A percentile compares a stretch with the other conserved stretches of the same genome.
phyloP scores from a whole-genome alignment of 2,329 filamentous ascomycete species.

The Botrytis elliptica region DNA sequence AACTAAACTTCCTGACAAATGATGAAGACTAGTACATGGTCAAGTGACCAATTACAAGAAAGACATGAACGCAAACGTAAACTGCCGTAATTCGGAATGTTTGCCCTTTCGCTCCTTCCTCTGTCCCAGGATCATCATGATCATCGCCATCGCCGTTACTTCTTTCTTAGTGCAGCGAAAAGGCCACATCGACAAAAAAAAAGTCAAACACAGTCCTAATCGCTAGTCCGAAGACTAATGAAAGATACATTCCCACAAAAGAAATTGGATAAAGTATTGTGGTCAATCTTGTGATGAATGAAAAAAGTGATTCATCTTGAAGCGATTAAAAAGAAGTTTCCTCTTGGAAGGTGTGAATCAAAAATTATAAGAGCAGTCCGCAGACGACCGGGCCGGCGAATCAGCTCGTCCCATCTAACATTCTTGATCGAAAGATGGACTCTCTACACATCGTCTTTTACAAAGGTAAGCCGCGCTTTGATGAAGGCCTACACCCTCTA shows the following conservation, averaged over 20 bases:
- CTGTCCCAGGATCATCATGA: too few species aligned
- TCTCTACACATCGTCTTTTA: not conserved
- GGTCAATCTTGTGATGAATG: not conserved
- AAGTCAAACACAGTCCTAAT: not conserved
- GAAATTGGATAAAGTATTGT: not conserved
- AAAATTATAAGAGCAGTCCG: constrained; percentile 1
- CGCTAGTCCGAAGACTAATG: not conserved
- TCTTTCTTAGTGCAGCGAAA: not conserved
- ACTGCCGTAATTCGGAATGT: not conserved
- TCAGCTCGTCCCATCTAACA: not conserved
- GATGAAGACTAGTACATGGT: not conserved
- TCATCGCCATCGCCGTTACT: not conserved
- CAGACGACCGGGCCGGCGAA: not conserved
- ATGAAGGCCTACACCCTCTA: not conserved
- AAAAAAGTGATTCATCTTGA: not conserved
- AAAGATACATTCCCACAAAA: not conserved
- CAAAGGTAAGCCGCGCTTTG: not conserved
- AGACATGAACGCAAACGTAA: not conserved
- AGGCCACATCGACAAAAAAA: not conserved
- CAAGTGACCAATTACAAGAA: not conserved
- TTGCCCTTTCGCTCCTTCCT: not conserved
- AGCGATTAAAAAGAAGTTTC: not conserved
- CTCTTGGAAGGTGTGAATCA: not conserved
- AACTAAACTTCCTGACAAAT: not conserved
- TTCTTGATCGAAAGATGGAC: not conserved